Evolutionary conservation across 225 moss, liverwort and hornwort species (phyloP), one percentile per base, ranked within the genome.

Genomic region (Anthoceros angustus): DNA sequence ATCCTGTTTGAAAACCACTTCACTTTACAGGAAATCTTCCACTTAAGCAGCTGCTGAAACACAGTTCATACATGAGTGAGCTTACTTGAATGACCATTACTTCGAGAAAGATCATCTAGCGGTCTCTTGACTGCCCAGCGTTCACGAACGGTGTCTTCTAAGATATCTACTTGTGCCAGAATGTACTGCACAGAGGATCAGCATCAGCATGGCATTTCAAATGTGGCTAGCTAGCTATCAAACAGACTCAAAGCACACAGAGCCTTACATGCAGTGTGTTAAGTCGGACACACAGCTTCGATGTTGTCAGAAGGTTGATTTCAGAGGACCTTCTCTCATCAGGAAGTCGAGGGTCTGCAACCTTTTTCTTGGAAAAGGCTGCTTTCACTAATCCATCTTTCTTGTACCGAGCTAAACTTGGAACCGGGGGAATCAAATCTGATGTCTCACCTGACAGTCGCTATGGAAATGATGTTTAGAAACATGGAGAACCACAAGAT

Each of bases 351-450:
- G 94, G 94, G 46, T 95, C 94, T 41, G 75, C 94, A 67, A 83
- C 68, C 76, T 86, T 95, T 77, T 86, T 95, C 79, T 86, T 95
- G 67, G 86, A 84, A 41, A 39, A 82, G 32, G 32, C 32, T 20
- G 88, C 74, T 73, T 88, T 95, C 71, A 88, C 5, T 49, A 88
- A 80, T 76, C 86, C 84, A 70, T 95, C 94, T 72, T 86, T 85
- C 77, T 95, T 95, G 71, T 88, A 90, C 67, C 94, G 94, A 25
- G 94, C 90, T 79, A 95, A 77, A 60, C 84, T 85, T 70, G 94
- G 94, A 72, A 83, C 71, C 68, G 94, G 94, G 67, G 90, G 77
- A 66, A 88, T 76, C 67, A 95, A 80, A 79, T 95, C 94, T 61
- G 80, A 83, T 71, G 78, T 91, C 76, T 95, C 94, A 77, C 90